These are phyloP conservation scores for Magnusiomyces magnusii DNA, from an alignment of 1,139 yeast species.

Conservation along the genomic window DNA sequence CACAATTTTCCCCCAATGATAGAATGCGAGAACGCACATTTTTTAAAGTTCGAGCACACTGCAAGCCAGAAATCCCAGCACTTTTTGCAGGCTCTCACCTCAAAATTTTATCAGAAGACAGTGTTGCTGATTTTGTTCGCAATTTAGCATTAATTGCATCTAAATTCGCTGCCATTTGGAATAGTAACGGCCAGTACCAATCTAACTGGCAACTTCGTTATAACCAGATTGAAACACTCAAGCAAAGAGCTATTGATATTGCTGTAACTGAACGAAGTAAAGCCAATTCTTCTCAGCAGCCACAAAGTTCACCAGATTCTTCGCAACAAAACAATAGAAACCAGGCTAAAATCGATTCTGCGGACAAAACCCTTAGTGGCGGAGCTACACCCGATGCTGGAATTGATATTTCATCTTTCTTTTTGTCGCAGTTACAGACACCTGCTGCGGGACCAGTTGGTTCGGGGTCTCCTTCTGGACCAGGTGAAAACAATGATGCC, in stretches of 20 bases:
- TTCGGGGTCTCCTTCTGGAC: background rate
- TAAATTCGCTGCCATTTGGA: conserved; percentile 73
- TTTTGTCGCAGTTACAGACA: background rate
- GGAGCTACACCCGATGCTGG: background rate
- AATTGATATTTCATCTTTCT: background rate
- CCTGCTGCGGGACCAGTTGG: conserved; percentile 5
- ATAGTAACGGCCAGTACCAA: conserved; percentile 45
- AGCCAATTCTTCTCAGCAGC: background rate
- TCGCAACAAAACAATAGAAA: conserved; percentile 9
- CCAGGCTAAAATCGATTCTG: conserved; percentile 7
- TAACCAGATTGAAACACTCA: conserved; percentile 47
- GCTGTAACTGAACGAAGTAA: background rate
- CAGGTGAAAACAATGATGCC: background rate
- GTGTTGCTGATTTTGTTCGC: conserved; percentile 56
- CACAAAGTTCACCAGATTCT: conserved; percentile 9
- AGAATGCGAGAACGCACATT: conserved; percentile 25
- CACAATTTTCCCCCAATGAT: background rate
- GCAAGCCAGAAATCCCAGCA: conserved; percentile 67
- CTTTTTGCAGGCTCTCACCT: conserved; percentile 69
- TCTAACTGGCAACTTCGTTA: conserved; percentile 64
- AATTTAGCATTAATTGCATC: conserved; percentile 59
- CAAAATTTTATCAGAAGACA: conserved; percentile 55
- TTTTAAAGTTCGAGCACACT: conserved; percentile 54
- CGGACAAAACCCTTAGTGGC: conserved; percentile 7
- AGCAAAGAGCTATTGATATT: conserved; percentile 27